A percentile compares a stretch with the other conserved stretches of the same genome.
phyloP scores from a whole-genome alignment of 371 early-diverging fungal species.

The Rhizopus sp. region DNA sequence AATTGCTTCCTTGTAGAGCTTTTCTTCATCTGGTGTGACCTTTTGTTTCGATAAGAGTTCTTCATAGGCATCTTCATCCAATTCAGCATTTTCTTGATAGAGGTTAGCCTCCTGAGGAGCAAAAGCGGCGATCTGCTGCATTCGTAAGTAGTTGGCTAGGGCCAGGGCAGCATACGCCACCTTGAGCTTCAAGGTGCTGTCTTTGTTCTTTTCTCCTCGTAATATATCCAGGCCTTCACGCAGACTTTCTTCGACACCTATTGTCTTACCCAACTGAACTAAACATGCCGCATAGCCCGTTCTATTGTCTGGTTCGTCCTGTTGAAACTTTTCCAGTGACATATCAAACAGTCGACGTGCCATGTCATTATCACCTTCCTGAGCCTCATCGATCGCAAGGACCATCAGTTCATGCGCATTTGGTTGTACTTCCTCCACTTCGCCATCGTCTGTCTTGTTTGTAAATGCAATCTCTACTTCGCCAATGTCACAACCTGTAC shows the following conservation, averaged over 20 bases:
- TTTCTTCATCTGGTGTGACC: constrained; percentile 29
- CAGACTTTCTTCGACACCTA: constrained; percentile 48
- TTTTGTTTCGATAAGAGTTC: constrained; percentile 37
- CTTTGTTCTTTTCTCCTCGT: constrained; percentile 25
- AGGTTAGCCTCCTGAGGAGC: constrained; percentile 28
- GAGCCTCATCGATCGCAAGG: constrained; percentile 58
- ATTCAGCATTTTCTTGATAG: constrained; percentile 24
- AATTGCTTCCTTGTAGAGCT: constrained; percentile 37
- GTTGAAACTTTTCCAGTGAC: constrained; percentile 57
- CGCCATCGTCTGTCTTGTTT: constrained; percentile 34
- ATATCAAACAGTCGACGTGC: constrained; percentile 57
- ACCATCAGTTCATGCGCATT: constrained; percentile 52
- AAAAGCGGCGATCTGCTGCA: constrained; percentile 27
- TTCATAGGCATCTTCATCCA: constrained; percentile 30
- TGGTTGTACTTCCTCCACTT: constrained; percentile 34
- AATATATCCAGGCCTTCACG: constrained; percentile 47
- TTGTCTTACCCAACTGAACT: constrained; percentile 40
- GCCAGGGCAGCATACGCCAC: constrained; percentile 32
- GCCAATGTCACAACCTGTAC: constrained; percentile 63
- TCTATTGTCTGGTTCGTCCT: constrained; percentile 43
- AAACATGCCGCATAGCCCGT: constrained; percentile 46
- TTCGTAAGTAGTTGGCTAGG: constrained; percentile 25
- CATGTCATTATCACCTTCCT: constrained; percentile 32
- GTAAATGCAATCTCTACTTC: constrained; percentile 63
- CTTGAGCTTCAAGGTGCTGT: constrained; percentile 7